Percentiles rank a stretch among this genome's conserved stretches.
Conservation (phyloP, 2,329 filamentous ascomycete genomes). For the Berkeleyomyces basicola region DNA sequence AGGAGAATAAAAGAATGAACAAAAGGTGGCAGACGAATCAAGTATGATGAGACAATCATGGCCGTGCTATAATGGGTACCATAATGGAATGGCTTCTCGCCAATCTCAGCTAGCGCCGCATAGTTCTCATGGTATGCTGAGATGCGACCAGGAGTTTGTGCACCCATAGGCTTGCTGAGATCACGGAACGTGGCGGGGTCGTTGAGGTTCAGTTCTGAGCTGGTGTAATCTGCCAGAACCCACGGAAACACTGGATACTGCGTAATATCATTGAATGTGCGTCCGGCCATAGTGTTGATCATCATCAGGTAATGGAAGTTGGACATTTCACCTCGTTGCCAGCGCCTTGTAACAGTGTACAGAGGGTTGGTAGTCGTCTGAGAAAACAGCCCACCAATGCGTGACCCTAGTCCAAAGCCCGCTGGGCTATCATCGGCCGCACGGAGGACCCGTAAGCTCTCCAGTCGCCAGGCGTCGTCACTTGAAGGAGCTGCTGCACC, state of each 20-base stretch:
- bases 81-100: conserved; percentile 86
- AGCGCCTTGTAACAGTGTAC: conserved; percentile 53
- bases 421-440: conserved; percentile 8
- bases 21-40: conserved; percentile 89
- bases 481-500: conserved; percentile 41
- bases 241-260: conserved; percentile 98
- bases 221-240: conserved; percentile 91
- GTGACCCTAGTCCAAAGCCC: conserved; percentile 42
- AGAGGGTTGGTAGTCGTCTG: conserved; percentile 58
- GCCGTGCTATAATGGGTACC: conserved; percentile 97
- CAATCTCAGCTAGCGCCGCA: conserved; percentile 77
- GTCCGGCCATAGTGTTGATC: conserved; percentile 89
- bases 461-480: conserved; percentile 83
- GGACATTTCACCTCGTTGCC: conserved; percentile 87
- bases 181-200: conserved; percentile 79
- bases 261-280: conserved; percentile 94
- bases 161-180: conserved; percentile 89
- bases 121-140: conserved; percentile 72
- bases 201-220: conserved; percentile 73
- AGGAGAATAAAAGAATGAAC: conserved; percentile 88
- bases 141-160: conserved; percentile 62
- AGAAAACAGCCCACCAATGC: conserved; percentile 66
- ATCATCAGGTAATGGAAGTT: conserved; percentile 99
- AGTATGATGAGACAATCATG: conserved; percentile 94
- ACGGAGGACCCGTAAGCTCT: conserved; percentile 52